These are phyloP conservation scores for Terana coerulea DNA, from an alignment of 768 basidiomycete species.

Conservation along the genomic window DNA sequence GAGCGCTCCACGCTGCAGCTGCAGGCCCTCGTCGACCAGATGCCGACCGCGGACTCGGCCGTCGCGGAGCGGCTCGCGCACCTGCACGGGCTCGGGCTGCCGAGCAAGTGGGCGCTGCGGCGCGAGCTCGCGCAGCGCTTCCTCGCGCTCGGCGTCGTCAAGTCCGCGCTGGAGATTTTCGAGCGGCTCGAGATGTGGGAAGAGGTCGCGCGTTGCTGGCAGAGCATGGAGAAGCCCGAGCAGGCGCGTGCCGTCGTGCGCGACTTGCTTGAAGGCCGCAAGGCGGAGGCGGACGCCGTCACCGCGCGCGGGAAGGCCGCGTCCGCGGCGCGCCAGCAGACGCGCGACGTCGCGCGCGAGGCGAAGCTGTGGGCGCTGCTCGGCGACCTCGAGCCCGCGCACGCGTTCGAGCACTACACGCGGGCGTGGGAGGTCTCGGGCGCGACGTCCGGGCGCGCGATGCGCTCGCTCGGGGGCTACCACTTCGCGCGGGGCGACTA, in stretches of 20 bases:
- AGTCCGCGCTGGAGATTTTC: conserved; percentile 91
- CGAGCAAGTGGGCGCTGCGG: conserved; percentile 93
- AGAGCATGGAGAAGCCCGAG: conserved; percentile 73
- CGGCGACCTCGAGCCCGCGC: conserved; percentile 81
- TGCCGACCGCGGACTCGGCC: conserved; percentile 81
- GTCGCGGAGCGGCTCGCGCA: conserved; percentile 73
- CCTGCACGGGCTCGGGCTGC: conserved; percentile 77
- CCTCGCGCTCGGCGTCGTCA: conserved; percentile 80
- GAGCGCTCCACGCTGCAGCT: conserved; percentile 92
- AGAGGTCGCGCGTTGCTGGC: conserved; percentile 88
- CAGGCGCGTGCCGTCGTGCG: conserved; percentile 77
- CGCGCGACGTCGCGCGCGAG: conserved; percentile 64
- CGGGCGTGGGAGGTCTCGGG: conserved; percentile 82
- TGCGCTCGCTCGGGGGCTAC: conserved; percentile 86
- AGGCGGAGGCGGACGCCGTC: conserved; percentile 78
- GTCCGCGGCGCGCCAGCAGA: conserved; percentile 36
- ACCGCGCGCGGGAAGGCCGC: conserved; percentile 54
- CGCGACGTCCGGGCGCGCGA: conserved; percentile 81
- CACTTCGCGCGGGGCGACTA: conserved; percentile 71
- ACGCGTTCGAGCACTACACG: conserved; percentile 71
- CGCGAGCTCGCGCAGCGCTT: conserved; percentile 83
- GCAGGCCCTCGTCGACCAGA: conserved; percentile 94
- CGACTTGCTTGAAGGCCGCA: conserved; percentile 80
- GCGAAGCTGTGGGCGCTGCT: conserved; percentile 95
- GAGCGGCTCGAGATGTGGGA: conserved; percentile 98